Evolutionary conservation across 768 basidiomycete species (phyloP), one percentile per base, ranked within the genome.

Genomic region (Mrakia gelida): DNA sequence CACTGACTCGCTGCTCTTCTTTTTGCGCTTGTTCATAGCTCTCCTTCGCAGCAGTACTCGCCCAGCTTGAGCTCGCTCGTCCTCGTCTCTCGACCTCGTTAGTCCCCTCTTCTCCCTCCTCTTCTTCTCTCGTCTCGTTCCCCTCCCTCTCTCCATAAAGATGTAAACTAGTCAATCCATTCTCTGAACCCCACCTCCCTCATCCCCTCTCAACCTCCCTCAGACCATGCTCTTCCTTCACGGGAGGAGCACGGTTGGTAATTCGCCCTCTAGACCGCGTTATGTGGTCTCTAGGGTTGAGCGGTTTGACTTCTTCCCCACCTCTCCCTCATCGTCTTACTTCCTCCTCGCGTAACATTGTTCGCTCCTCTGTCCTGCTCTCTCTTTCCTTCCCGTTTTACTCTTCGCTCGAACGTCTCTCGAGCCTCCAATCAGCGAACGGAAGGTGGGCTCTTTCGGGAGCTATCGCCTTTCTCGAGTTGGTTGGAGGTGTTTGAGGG

Each of bases 141-240:
- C 45, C 45, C 9, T 15, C 5, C 45, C 45, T 10, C 38, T 6
- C 23, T 45, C 5, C 67, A 70, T 41, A 34, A 70, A 43, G 67
- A 70, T 70, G 67, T 70, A 70, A 52, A 70, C 67, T 70, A 70
- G 67, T 70, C 67, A 70, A 70, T 70, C 67, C 67, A 70, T 70
- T 70, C 67, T 41, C 34, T 70, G 67, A 70, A 43, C 67, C 67
- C 67, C 59, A 43, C 67, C 26, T 70, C 38, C 67, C 21, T 43
- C 34, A 41, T 70, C 67, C 67, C 67, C 67, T 70, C 67, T 43
- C 67, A 13, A 67, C 67, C 67, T 38, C 67, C 67, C 41, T 41
- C 67, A 70, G 67, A 41, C 67, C 67, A 4, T 21, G 9, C 15
- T 45, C 15, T 34, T 11, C 59, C 26, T 18, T 59, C n/a, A 23